Base-by-base conservation (phyloP, 1,139 yeast genomes). In the Yamadazyma songkhlaensis region DNA sequence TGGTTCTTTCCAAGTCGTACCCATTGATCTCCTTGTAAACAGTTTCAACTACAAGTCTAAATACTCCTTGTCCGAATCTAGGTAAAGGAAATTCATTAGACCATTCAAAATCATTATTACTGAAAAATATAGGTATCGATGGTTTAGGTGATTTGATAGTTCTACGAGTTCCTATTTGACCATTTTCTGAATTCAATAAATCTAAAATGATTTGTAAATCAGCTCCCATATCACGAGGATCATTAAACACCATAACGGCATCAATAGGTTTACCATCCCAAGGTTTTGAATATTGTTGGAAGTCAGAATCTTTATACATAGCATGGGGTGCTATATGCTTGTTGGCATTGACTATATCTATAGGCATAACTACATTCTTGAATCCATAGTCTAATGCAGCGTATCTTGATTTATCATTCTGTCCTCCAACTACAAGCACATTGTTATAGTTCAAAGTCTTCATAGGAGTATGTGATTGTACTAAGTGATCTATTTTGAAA, bases 391-490 rank as follows among this genome's bases (percentile, higher is more conserved):
- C 66, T 35, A 68, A 58, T 0, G 97, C 97, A 25, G 87, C 95
- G 17, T 69, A 60, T 31, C 95, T 70, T 28, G 84, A 78, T 31
- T 68, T 64, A 45, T 86, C 95, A 5, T 74, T 76, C 13, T 81
- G 81, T 1, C 96, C 95, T 4, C 97, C 97, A 14, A 89, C 83
- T 1, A 87, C 89, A 46, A 90, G 60, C 7, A 89, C 89, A 11
- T 89, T 67, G 27, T 75, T 59, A 50, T 68, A 81, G 1, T 77
- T 77, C 38, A 87, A 65, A 0, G 81, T 74, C 47, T 74, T 77
- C 72, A 85, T 82, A 1, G 97, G 98, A 0, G 97, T 90, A 60
- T 92, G 98, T 36, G 95, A 81, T 59, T 87, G 96, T 10, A 92
- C 80, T 29, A 92, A 67, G 55, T 90, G 97, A 32, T 72, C 62